Conservation (phyloP, 805 yeast genomes). For the Monosporozyma aerobia region DNA sequence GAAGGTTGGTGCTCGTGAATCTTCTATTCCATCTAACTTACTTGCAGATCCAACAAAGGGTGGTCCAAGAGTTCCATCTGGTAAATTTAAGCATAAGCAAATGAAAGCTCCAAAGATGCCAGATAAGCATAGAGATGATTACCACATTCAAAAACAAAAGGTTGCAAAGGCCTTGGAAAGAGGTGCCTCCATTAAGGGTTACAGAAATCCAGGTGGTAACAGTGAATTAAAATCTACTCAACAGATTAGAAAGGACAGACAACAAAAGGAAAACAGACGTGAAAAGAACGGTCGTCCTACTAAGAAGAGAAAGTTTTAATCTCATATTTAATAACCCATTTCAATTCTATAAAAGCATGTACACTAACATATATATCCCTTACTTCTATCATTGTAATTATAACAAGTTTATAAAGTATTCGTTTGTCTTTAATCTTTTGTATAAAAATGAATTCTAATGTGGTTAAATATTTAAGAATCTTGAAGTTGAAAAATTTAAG, state of each 20-base stretch:
- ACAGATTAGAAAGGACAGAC: constrained; percentile 72
- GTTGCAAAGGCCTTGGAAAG: constrained; percentile 69
- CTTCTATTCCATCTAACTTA: constrained; percentile 27
- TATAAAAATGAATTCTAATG: too few species aligned
- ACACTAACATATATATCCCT: not conserved
- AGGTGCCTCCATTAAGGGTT: constrained; percentile 67
- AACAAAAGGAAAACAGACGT: constrained; percentile 55
- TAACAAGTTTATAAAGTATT: not conserved
- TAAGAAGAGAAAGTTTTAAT: constrained; percentile 19
- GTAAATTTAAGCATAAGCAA: constrained; percentile 63
- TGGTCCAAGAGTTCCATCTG: constrained; percentile 24
- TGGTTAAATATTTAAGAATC: not conserved
- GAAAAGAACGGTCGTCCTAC: constrained; percentile 81
- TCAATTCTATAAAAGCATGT: not conserved
- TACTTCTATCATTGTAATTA: not conserved
- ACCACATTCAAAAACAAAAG: constrained; percentile 68
- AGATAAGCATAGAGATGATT: constrained; percentile 86
- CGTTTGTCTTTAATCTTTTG: not conserved
- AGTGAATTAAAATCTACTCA: constrained; percentile 59
- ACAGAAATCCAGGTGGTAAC: constrained; percentile 31
- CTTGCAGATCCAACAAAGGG: constrained; percentile 23
- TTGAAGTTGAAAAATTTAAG: not conserved
- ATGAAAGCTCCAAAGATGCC: constrained; percentile 79
- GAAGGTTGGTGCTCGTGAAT: constrained; percentile 49
- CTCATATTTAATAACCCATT: not conserved